A percentile compares a stretch with the other conserved stretches of the same genome.
These are phyloP conservation scores for Raphidocelis subcapitata DNA, from an alignment of 139 green algal genomes.

Conservation along the genomic window DNA sequence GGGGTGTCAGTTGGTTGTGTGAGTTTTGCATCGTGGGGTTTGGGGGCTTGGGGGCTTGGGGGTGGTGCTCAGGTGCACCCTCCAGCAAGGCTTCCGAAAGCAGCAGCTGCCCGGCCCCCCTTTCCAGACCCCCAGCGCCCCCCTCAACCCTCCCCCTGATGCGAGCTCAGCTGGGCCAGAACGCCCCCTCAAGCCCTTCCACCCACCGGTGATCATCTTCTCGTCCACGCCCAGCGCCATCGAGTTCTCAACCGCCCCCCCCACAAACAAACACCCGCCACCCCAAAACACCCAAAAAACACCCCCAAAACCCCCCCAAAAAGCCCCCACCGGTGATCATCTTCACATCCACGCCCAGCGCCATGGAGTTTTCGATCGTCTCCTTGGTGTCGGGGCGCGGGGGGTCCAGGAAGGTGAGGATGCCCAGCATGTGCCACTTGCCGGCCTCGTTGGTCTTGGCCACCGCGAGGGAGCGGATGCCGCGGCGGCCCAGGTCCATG, in stretches of 20 bases:
- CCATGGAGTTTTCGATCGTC: constrained; percentile 73
- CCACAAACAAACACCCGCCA: too few relatives aligned
- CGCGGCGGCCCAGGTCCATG: constrained; percentile 63
- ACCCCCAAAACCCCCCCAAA: neutral
- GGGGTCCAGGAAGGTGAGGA: constrained; percentile 89
- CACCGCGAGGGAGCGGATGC: constrained; percentile 79
- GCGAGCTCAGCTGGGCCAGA: too few relatives aligned
- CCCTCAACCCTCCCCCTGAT: too few relatives aligned
- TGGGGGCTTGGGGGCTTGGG: too few relatives aligned
- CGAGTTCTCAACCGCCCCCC: constrained; percentile 69
- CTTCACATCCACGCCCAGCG: constrained; percentile 84
- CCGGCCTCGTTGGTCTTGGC: constrained; percentile 47
- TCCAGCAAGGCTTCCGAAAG: too few relatives aligned
- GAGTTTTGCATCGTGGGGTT: too few relatives aligned
- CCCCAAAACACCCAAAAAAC: neutral
- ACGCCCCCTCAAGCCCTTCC: too few relatives aligned
- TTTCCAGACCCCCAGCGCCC: too few relatives aligned
- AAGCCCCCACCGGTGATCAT: constrained; percentile 70
- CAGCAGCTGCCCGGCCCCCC: too few relatives aligned
- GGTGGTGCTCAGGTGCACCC: too few relatives aligned
- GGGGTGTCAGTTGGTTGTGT: neutral
- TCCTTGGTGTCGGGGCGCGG: constrained; percentile 79
- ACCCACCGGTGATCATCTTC: constrained; percentile 82
- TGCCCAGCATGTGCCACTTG: constrained; percentile 70
- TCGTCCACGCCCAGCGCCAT: constrained; percentile 79